Percentiles rank a stretch among this genome's conserved stretches.
Conservation (phyloP, 1,284 basidiomycete species). For the Ustilago trichophora region DNA sequence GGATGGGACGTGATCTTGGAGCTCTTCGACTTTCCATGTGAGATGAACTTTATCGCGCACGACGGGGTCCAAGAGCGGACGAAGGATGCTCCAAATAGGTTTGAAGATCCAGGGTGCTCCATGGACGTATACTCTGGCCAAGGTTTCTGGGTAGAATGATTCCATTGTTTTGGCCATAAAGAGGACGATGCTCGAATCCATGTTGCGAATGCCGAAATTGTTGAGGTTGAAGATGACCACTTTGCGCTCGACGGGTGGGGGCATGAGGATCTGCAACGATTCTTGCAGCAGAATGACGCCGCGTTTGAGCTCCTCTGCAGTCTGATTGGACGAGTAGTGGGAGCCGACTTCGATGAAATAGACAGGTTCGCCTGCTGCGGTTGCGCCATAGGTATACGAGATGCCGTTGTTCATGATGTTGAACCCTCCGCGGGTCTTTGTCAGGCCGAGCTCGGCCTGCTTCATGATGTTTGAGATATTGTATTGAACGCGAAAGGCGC, state of each 20-base stretch:
- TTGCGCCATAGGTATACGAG: constrained; percentile 54
- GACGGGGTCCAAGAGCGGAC: constrained; percentile 59
- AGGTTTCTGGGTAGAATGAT: constrained; percentile 57
- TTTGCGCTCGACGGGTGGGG: constrained; percentile 58
- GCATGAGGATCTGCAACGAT: constrained; percentile 52
- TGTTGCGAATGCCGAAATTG: constrained; percentile 61
- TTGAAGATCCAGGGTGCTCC: constrained; percentile 63
- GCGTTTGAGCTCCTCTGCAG: constrained; percentile 58
- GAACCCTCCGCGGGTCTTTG: constrained; percentile 51
- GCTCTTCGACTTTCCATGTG: constrained; percentile 54
- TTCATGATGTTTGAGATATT: constrained; percentile 49
- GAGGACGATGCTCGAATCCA: constrained; percentile 62
- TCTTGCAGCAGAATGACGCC: constrained; percentile 58
- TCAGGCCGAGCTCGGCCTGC: constrained; percentile 48
- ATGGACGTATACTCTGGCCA: constrained; percentile 59
- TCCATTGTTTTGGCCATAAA: constrained; percentile 65
- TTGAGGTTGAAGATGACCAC: constrained; percentile 63
- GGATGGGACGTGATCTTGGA: constrained; percentile 48
- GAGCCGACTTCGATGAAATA: constrained; percentile 61
- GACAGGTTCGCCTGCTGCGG: constrained; percentile 52
- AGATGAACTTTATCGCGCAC: constrained; percentile 61
- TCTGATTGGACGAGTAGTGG: constrained; percentile 60
- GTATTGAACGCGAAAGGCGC: constrained; percentile 46
- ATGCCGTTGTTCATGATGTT: constrained; percentile 60
- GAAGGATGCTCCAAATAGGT: constrained; percentile 60